A percentile compares a stretch with the other conserved stretches of the same genome.
Conservation (phyloP, 257 asterid species). For the Nemophila menziesii region DNA sequence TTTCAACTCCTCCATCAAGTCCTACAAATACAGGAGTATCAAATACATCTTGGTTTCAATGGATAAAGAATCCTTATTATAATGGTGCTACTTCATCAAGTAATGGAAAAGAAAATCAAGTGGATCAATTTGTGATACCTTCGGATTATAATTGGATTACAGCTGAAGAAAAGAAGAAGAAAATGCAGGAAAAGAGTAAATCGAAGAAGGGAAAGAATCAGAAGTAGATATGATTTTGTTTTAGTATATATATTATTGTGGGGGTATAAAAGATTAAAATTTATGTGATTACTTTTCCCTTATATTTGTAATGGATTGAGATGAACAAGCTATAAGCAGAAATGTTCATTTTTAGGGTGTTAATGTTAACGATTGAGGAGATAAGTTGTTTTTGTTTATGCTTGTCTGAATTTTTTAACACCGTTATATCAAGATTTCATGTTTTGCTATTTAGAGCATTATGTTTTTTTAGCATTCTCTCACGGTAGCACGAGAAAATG, state of each 20-base stretch:
- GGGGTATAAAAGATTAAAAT: conserved; percentile 24
- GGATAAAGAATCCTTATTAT: no score
- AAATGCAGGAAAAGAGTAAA: conserved; percentile 75
- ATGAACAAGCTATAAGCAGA: background rate
- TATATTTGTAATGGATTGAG: background rate
- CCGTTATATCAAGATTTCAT: background rate
- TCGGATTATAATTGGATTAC: conserved; percentile 69
- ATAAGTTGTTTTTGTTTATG: background rate
- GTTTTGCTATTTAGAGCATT: no score
- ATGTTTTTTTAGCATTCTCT: no score
- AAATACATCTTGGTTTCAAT: no score
- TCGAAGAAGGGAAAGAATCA: conserved; percentile 52
- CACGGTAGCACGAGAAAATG: no score
- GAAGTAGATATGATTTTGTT: conserved; percentile 16
- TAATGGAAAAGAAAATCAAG: conserved; percentile 49
- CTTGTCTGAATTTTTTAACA: background rate
- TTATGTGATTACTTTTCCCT: background rate
- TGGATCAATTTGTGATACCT: conserved; percentile 77
- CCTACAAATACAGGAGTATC: no score
- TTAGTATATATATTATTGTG: conserved; percentile 14
- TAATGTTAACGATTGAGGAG: background rate
- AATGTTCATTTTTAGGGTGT: background rate
- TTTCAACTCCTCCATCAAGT: no score
- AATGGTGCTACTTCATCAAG: no score
- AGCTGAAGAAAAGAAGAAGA: conserved; percentile 81